phyloP scores from a whole-genome alignment of 495 filamentous ascomycete species.

The Neurospora sp. region DNA sequence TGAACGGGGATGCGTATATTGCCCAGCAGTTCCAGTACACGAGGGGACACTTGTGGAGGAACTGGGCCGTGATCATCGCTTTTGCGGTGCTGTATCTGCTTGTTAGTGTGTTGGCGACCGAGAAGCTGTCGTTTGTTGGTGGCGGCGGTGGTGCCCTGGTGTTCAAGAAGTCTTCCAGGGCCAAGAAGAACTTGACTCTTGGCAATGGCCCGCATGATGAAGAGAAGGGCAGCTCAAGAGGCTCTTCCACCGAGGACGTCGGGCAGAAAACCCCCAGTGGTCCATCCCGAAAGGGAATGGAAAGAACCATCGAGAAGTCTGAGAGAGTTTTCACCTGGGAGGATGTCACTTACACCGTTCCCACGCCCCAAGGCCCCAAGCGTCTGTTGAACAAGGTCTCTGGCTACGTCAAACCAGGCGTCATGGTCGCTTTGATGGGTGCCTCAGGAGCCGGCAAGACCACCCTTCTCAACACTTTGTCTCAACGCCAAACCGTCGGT shows the following conservation, averaged over 20 bases:
- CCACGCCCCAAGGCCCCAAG: conserved; percentile 47
- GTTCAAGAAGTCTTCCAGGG: conserved; percentile 22
- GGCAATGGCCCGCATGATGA: conserved; percentile 19
- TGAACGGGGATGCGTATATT: conserved; percentile 54
- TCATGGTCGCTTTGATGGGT: conserved; percentile 75
- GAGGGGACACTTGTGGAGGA: conserved; percentile 63
- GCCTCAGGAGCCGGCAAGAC: conserved; percentile 77
- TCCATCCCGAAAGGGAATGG: conserved; percentile 31
- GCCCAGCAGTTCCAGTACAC: conserved; percentile 46
- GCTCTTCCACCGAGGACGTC: conserved; percentile 12
- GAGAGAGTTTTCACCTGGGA: conserved; percentile 49
- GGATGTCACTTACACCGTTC: conserved; percentile 54
- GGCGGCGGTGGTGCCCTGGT: conserved; percentile 20
- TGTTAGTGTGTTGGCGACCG: conserved; percentile 52
- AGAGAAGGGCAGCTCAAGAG: conserved; percentile 30
- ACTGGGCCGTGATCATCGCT: conserved; percentile 66
- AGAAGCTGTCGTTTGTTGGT: conserved; percentile 41
- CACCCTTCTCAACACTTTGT: conserved; percentile 54
- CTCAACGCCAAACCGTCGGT: conserved; percentile 66
- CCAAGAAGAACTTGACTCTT: conserved; percentile 20
- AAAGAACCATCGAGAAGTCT: conserved; percentile 8
- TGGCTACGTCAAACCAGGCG: conserved; percentile 72
- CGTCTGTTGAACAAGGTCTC: conserved; percentile 57
- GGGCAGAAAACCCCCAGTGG: conserved; percentile 21
- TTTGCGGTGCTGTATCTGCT: conserved; percentile 60